These are phyloP conservation scores for Fraxinus platypoda DNA, from an alignment of 305 asterid genomes.

Conservation along the genomic window DNA sequence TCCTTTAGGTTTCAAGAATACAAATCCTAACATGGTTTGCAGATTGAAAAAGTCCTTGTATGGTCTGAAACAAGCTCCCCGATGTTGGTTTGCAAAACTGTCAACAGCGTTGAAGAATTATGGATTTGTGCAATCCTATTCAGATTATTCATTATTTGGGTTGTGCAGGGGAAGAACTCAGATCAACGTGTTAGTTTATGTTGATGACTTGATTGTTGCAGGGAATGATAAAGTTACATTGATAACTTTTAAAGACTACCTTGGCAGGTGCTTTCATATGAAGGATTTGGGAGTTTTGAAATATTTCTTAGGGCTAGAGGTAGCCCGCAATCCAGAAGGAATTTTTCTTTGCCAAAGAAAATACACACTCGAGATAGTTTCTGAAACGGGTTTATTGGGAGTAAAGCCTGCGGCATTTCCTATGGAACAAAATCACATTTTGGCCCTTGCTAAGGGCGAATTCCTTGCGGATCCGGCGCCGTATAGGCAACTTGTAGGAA, in stretches of 20 bases:
- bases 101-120: not conserved
- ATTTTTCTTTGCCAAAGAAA: not conserved
- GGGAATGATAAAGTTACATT: not conserved
- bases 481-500: not conserved
- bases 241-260: not conserved
- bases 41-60: not conserved
- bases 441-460: not conserved
- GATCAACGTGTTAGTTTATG: not conserved
- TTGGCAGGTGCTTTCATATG: not conserved
- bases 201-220: not conserved
- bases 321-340: not conserved
- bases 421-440: not conserved
- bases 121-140: not conserved
- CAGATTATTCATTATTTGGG: too few relatives aligned
- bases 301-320: not conserved
- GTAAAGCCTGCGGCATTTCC: not conserved
- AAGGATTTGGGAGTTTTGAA: not conserved
- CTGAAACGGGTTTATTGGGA: not conserved
- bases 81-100: not conserved
- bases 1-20: conserved; percentile 4
- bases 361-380: not conserved
- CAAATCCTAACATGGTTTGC: not conserved
- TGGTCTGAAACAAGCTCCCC: not conserved
- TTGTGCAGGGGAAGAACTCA: too few relatives aligned
- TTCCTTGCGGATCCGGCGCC: not conserved